Conservation (phyloP, 1,284 basidiomycete species). For the Leccinum laetum region DNA sequence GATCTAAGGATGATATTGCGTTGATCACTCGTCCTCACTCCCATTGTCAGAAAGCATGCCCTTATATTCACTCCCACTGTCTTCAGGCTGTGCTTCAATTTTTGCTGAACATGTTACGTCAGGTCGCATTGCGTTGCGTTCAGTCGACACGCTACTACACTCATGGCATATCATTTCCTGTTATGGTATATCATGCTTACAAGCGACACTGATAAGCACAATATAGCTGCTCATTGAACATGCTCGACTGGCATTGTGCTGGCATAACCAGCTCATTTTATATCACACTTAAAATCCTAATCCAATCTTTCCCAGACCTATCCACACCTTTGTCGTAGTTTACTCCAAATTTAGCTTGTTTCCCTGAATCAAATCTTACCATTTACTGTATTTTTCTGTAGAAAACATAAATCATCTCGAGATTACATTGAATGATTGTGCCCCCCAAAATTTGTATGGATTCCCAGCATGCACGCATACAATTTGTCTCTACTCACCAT, state of each 20-base stretch:
- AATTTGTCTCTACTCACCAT: too few species aligned
- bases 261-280: neutral
- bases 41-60: neutral
- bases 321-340: neutral
- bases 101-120: too few species aligned
- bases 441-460: neutral
- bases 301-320: neutral
- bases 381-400: neutral
- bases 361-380: neutral
- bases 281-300: neutral
- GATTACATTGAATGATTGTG: neutral
- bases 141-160: neutral
- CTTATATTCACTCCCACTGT: too few species aligned
- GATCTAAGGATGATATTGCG: neutral
- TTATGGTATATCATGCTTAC: neutral
- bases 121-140: too few species aligned
- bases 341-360: neutral
- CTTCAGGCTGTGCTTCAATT: too few species aligned
- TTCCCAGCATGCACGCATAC: too few species aligned
- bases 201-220: neutral
- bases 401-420: neutral
- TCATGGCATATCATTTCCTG: neutral
- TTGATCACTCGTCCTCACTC: neutral
- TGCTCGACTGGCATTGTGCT: neutral
- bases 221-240: neutral